A percentile compares a stretch with the other conserved stretches of the same genome.
These are phyloP conservation scores for Suhomyces chickasaworum DNA, from an alignment of 1,139 yeast genomes.

Conservation along the genomic window DNA sequence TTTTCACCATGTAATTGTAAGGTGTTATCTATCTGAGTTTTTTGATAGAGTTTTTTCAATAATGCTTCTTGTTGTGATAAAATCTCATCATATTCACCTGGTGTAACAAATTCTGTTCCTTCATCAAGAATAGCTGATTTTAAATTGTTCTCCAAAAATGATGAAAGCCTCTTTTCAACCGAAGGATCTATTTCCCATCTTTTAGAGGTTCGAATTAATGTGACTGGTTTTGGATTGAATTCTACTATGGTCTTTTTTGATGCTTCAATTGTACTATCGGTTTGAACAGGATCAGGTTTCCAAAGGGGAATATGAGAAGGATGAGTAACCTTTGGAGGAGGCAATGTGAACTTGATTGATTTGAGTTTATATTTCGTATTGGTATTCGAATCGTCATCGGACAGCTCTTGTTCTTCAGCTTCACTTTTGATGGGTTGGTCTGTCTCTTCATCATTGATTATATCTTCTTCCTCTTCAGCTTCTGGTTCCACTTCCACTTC, in stretches of 20 bases:
- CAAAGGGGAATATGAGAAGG: constrained; percentile 74
- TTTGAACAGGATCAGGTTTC: constrained; percentile 48
- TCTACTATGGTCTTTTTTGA: constrained; percentile 33
- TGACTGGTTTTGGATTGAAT: constrained; percentile 34
- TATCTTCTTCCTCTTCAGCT: constrained; percentile 3
- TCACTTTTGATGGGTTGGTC: constrained; percentile 11
- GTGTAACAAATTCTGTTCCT: constrained; percentile 37
- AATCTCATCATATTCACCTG: constrained; percentile 37
- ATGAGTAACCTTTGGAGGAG: constrained; percentile 68
- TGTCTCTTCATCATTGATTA: constrained; percentile 5
- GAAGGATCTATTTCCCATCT: constrained; percentile 30
- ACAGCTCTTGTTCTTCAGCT: constrained; percentile 14
- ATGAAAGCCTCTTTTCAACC: constrained; percentile 44
- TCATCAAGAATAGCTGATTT: constrained; percentile 48
- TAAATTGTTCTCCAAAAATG: constrained; percentile 55
- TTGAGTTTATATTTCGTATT: constrained; percentile 37
- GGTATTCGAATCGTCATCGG: constrained; percentile 20
- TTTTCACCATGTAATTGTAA: constrained; percentile 47
- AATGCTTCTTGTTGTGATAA: constrained; percentile 36
- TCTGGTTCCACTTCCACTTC: neutral
- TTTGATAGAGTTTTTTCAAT: constrained; percentile 32
- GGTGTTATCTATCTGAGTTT: constrained; percentile 37
- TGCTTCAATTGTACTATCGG: constrained; percentile 45
- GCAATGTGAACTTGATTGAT: constrained; percentile 50
- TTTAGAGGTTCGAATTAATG: constrained; percentile 24